Base-by-base conservation (phyloP, 192 early-diverging fungal species). In the Podochytrium sp. region DNA sequence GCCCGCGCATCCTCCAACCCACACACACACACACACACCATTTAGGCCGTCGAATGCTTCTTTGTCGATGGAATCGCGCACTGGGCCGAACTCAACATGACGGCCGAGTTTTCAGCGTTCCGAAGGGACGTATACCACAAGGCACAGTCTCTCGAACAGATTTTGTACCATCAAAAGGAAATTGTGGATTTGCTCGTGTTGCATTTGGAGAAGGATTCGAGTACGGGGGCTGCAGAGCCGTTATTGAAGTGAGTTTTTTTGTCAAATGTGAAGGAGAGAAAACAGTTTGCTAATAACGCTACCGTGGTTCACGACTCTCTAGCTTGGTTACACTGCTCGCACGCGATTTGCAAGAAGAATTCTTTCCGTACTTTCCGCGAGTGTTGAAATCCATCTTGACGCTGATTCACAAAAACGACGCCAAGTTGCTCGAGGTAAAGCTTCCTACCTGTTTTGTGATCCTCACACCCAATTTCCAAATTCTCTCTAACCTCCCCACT, bases 11-110 rank as follows among this genome's bases (percentile, higher is more conserved):
- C 55, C 27, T 82, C 56, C 53, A 78, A 55, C 67, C 64, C 2
- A 33, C 60, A 34, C 39, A 27, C 40, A 56, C 35, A 12, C 30
- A 76, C 20, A 59, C 49, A 38, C 25, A 35, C 38, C 18, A 18
- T 47, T 71, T 35, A 90, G 71, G 80, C 79, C 39, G 77, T 87
- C 65, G 90, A 87, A 42, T 94, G 93, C 40, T 97, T 90, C 76
- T 97, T 98, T 78, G 84, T 89, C 61, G 92, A 96, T 67, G 82
- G 90, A 0, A 69, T 97, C n/a, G 82, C 85, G 25, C 84, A 89
- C 64, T 96, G 94, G 93, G 84, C 80, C 53, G 97, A 99, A 62
- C 84, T 95, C n/a, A 97, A 99, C 79, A 84, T 91, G 68, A 96
- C 97, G 2, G 84, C 80, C 37, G 86, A 92, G 59, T 99, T 94